Conservation (phyloP, 2,329 filamentous ascomycete genomes). For the Alternaria dauci region DNA sequence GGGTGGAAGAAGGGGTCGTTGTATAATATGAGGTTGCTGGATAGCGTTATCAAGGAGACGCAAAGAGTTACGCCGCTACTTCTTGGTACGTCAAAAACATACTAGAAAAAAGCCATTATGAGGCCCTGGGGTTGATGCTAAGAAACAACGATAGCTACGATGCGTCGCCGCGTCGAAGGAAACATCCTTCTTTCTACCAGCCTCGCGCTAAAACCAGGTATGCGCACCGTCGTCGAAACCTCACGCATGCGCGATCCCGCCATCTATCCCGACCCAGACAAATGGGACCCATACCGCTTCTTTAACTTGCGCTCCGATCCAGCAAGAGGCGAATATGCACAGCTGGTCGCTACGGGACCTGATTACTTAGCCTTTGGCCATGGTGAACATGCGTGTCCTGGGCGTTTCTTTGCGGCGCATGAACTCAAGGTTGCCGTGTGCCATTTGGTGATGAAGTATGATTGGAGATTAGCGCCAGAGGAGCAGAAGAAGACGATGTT, state of each 20-base stretch:
- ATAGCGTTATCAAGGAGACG: conserved; percentile 3
- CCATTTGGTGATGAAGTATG: no score
- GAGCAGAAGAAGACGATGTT: no score
- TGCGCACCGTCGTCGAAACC: not conserved
- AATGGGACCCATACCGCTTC: not conserved
- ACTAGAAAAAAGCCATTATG: no score
- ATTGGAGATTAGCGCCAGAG: no score
- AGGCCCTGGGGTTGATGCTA: no score
- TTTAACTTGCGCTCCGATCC: not conserved
- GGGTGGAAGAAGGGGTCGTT: conserved; percentile 2
- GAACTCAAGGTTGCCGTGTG: not conserved
- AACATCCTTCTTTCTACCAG: no score
- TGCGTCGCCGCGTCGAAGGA: no score
- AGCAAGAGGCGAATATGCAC: not conserved
- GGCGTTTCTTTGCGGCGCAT: conserved; percentile 5
- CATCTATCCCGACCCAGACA: not conserved
- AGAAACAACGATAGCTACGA: no score
- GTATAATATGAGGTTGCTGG: conserved; percentile 4
- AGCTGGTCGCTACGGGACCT: conserved; percentile 1
- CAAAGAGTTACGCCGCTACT: not conserved
- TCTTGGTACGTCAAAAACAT: not conserved
- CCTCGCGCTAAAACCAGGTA: no score
- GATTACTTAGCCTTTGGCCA: conserved; percentile 1
- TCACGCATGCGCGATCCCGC: no score
- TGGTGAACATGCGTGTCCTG: conserved; percentile 6